Evolutionary conservation across 345 rosid species (phyloP), one percentile per base, ranked within the genome.

Genomic region (Ceriops decandra): DNA sequence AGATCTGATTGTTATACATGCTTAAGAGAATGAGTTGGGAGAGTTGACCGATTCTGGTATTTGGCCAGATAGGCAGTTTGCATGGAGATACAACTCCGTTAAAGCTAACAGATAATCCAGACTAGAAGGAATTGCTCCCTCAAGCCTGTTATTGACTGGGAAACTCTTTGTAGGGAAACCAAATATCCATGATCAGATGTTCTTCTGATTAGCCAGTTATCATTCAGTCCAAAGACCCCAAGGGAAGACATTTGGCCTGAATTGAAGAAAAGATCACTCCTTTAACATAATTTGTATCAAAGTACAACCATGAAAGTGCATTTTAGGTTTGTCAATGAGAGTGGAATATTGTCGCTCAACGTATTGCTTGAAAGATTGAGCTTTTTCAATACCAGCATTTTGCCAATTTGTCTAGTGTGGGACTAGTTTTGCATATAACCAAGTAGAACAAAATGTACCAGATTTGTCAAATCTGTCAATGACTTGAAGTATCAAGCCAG

Each of bases 281-380:
- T 36, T 77, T 76, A 1, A 86, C 85, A 33, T 59, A 24, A 76
- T 83, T 83, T 4, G 60, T 36, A 72, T 84, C 83, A 66, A 83
- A 71, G 64, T 81, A 84, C 71, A 84, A 54, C 56, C 70, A 78
- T 15, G 83, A 82, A 69, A 84, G 72, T 67, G 72, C 52, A 31
- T 70, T 70, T 7, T 47, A 84, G 35, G 68, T 75, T 74, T 63
- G 75, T 46, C 33, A 81, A 33, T 2, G 91, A 84, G 63, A 27
- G 20, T 57, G 87, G 85, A 32, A 81, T 78, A 52, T 64, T 51
- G 24, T 87, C 91, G 0, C 33, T 63, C 11, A 84, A 68, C 26
- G 70, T 66, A 62, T 84, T 84, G 71, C 63, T 72, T 6, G 90
- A 86, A 61, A 84, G 80, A 72, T 84, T 88, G 17, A 84, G 73